Percentiles rank a stretch among this genome's conserved stretches.
Conservation (phyloP, 768 basidiomycete species). For the Termitomyces bulborhizus region DNA sequence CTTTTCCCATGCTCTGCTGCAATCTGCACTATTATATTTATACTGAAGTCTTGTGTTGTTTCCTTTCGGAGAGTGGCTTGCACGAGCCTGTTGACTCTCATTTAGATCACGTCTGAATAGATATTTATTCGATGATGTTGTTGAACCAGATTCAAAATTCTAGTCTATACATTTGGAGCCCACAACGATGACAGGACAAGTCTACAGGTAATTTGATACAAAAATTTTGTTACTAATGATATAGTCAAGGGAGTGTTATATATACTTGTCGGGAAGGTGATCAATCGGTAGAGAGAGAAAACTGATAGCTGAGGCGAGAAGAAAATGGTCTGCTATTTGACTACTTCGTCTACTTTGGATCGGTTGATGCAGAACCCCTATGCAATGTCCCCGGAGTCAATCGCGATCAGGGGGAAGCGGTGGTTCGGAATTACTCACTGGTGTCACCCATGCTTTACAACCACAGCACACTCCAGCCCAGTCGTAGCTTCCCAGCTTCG, state of each 20-base stretch:
- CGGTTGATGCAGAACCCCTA: slow-evolving; percentile 63
- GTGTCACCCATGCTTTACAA: slow-evolving; percentile 89
- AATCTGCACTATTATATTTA: neutral
- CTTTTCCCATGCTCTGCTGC: no score
- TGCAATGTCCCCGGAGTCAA: neutral
- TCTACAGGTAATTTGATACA: neutral
- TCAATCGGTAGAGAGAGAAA: neutral
- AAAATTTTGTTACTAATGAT: no score
- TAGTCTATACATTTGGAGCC: neutral
- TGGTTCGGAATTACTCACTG: slow-evolving; percentile 43
- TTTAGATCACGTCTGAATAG: neutral
- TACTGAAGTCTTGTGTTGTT: neutral
- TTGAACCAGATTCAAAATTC: neutral
- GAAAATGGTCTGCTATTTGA: slow-evolving; percentile 12
- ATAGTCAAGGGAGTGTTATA: no score
- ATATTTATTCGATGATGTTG: no score
- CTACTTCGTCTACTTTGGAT: slow-evolving; percentile 64
- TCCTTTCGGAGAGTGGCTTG: neutral
- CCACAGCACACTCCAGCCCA: slow-evolving; percentile 95
- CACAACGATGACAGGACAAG: neutral
- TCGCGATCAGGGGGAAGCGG: neutral
- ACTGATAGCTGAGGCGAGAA: neutral
- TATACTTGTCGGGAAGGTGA: neutral
- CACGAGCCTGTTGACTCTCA: neutral
- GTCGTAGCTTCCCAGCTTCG: slow-evolving; percentile 93